Evolutionary conservation across 2,329 filamentous ascomycete genomes (phyloP), one percentile per base, ranked within the genome.

Genomic region (Dactylellina sp.): DNA sequence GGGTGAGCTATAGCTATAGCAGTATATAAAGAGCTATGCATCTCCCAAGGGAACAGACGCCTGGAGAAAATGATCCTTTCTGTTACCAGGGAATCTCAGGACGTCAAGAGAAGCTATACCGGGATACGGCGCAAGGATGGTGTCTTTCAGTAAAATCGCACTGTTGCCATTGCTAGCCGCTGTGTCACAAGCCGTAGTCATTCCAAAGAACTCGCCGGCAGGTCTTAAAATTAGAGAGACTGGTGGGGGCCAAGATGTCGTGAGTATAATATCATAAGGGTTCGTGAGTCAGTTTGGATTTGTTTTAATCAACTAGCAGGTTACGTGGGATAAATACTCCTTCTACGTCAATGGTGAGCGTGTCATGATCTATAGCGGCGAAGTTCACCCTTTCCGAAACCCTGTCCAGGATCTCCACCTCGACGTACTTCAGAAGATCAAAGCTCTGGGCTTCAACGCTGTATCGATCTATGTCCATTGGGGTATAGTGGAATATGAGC

Each of bases 371-470:
- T 92, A 89, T 80, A 89, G 87, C 44, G 91, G 88, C 40, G 91
- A 93, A 79, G 85, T 92, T 1, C 90, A 93, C 79, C 89, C 90
- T 0, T 93, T 85, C 60, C 53, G 68, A 46, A 72, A 72, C 87
- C 88, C 0, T 7, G 87, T 89, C 0, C 84, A 87, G 1, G 82
- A 83, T 52, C 82, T 90, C 2, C 89, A 89, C 83, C 83, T 91
- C 7, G 91, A 94, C 76, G 79, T 94, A 1, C 89, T 96, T 77
- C 89, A 95, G 78, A 96, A 96, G 81, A 87, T 94, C 80, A 93
- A 90, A 80, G 89, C 91, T 0, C 81, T 93, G 0, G 92, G 92
- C 0, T 93, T 92, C 81, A 94, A 91, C 77, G 86, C 87, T 47
- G 89, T 93, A 0, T 92, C 90, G 0, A 92, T 93, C 80, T 94